Conservation (phyloP, 2,329 filamentous ascomycete genomes). For the Scedosporium aurantiacum region DNA sequence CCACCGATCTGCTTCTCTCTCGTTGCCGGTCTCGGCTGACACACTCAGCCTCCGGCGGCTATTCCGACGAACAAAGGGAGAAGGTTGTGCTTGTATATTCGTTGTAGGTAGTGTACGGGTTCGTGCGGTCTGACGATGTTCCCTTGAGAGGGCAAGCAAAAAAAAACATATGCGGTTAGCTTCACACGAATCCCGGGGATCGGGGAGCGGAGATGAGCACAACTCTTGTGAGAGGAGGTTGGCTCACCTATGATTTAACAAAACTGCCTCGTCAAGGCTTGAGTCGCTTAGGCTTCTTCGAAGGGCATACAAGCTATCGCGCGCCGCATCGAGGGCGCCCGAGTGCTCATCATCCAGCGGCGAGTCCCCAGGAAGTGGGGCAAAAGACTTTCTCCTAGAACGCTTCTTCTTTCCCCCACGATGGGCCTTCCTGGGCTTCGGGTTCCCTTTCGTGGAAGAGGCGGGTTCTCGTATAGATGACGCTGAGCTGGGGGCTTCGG, state of each 20-base stretch:
- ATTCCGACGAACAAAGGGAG: not conserved
- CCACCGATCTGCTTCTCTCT: conserved; percentile 36
- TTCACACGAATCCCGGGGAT: not conserved
- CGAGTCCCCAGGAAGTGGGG: conserved; percentile 25
- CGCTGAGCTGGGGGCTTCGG: not conserved
- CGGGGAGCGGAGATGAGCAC: not conserved
- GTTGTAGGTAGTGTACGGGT: not conserved
- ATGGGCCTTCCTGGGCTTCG: conserved; percentile 46
- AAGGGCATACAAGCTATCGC: conserved; percentile 38
- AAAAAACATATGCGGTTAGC: not conserved
- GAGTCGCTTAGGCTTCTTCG: conserved; percentile 61
- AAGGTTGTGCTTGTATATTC: not conserved
- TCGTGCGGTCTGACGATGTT: not conserved
- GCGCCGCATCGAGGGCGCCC: conserved; percentile 13
- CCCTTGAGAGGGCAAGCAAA: not conserved
- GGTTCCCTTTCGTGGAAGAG: conserved; percentile 37
- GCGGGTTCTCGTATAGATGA: conserved; percentile 8
- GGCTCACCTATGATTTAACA: conserved; percentile 65
- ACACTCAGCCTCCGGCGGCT: conserved; percentile 14
- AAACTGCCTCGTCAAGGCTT: conserved; percentile 72
- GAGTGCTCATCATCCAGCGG: conserved; percentile 17
- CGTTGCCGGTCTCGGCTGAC: conserved; percentile 24
- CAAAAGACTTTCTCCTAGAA: conserved; percentile 70
- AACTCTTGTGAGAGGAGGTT: not conserved
- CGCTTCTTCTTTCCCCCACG: conserved; percentile 70